A percentile compares a stretch with the other conserved stretches of the same genome.
phyloP scores from a whole-genome alignment of 345 rosid genomes.

The Raphanus sativus region DNA sequence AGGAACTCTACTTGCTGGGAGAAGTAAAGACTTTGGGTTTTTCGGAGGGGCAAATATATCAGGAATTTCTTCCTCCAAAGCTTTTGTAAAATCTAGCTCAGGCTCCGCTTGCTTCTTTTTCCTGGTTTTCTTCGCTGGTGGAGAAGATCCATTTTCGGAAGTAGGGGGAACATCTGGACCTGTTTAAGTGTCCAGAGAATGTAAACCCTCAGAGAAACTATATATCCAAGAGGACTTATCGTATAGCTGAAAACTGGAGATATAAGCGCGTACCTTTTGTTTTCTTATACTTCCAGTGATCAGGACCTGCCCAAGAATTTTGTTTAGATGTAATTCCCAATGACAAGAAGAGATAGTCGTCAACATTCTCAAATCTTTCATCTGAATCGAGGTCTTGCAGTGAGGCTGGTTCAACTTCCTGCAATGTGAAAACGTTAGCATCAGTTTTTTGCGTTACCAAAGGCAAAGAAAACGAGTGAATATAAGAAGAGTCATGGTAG shows the following conservation, averaged over 20 bases:
- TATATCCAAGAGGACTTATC: background rate
- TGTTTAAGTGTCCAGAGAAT: slow-evolving; percentile 25
- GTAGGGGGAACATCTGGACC: slow-evolving; percentile 52
- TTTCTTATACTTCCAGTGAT: slow-evolving; percentile 88
- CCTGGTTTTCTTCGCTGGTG: slow-evolving; percentile 58
- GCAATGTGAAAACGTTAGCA: slow-evolving; percentile 33
- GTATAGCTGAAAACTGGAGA: slow-evolving; percentile 7
- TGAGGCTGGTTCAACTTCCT: slow-evolving; percentile 58
- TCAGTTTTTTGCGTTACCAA: background rate
- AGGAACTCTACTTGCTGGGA: slow-evolving; percentile 69
- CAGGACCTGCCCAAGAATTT: slow-evolving; percentile 99
- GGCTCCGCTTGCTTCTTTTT: slow-evolving; percentile 63
- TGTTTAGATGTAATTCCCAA: slow-evolving; percentile 71
- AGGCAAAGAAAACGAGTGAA: slow-evolving; percentile 8
- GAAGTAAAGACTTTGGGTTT: slow-evolving; percentile 68
- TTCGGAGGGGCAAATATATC: slow-evolving; percentile 79
- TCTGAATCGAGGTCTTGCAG: slow-evolving; percentile 46
- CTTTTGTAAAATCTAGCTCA: slow-evolving; percentile 74
- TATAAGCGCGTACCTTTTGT: slow-evolving; percentile 54
- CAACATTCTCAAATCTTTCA: slow-evolving; percentile 60
- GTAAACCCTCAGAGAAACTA: slow-evolving; percentile 13
- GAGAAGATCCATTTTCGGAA: slow-evolving; percentile 48
- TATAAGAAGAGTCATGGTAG: background rate
- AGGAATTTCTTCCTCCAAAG: slow-evolving; percentile 62
- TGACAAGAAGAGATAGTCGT: slow-evolving; percentile 59